A percentile compares a stretch with the other conserved stretches of the same genome.
Conservation (phyloP, 257 asterid species). For the Petrea volubilis region DNA sequence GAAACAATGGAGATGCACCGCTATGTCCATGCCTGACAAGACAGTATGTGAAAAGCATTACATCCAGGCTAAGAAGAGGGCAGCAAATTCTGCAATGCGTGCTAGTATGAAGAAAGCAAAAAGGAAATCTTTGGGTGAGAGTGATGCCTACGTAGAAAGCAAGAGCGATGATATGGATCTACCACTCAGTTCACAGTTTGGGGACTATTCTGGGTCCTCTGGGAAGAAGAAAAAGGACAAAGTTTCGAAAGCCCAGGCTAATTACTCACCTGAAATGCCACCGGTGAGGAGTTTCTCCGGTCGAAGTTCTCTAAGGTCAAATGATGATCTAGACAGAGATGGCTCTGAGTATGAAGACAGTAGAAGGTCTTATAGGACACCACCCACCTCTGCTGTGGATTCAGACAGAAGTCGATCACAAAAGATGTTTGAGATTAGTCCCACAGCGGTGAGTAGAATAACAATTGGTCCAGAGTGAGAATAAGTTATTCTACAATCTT, state of each 20-base stretch:
- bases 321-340: constrained; percentile 69
- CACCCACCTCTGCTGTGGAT: constrained; percentile 68
- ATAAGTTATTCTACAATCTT: constrained; percentile 7
- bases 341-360: constrained; percentile 67
- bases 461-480: not conserved
- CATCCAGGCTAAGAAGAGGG: constrained; percentile 99
- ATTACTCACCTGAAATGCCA: constrained; percentile 78
- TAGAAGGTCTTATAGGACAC: constrained; percentile 59
- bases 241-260: constrained; percentile 41
- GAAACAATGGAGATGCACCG: constrained; percentile 99
- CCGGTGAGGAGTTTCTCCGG: constrained; percentile 52
- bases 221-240: constrained; percentile 75
- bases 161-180: constrained; percentile 94
- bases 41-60: constrained; percentile 99
- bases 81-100: constrained; percentile 97
- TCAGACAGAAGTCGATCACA: constrained; percentile 72
- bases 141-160: constrained; percentile 81
- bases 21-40: constrained; percentile 99
- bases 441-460: constrained; percentile 58
- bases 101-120: constrained; percentile 86
- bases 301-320: constrained; percentile 66
- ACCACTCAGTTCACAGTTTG: constrained; percentile 65
- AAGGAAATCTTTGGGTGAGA: constrained; percentile 67
- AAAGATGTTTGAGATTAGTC: constrained; percentile 64
- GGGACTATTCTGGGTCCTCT: constrained; percentile 72